These are phyloP conservation scores for Eleusine coracana DNA, from an alignment of 176 grass and related monocot species.

Conservation along the genomic window DNA sequence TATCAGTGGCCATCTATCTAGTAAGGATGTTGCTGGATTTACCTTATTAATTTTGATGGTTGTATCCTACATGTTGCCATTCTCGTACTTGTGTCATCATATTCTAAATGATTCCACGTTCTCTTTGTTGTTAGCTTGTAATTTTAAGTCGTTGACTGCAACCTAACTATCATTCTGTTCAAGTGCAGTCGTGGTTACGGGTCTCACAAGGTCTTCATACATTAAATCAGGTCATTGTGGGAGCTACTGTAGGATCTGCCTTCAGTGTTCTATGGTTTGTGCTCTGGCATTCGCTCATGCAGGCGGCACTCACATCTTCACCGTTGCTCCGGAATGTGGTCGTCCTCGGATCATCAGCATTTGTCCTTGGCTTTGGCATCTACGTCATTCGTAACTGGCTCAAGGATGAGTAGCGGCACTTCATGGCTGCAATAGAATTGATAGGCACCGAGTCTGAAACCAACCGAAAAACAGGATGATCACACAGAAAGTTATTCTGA, in stretches of 20 bases:
- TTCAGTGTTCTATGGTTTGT: conserved; percentile 58
- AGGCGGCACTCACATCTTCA: conserved; percentile 57
- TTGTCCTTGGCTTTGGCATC: conserved; percentile 48
- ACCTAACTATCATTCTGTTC: conserved; percentile 31
- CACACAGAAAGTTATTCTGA: conserved; percentile 3
- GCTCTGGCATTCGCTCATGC: conserved; percentile 71
- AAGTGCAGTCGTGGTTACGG: conserved; percentile 77
- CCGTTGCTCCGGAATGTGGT: conserved; percentile 50
- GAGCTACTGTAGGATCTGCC: conserved; percentile 54
- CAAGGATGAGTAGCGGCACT: conserved; percentile 45
- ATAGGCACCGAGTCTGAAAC: background rate
- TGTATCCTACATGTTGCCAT: background rate
- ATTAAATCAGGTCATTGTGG: conserved; percentile 71
- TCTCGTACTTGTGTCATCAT: background rate
- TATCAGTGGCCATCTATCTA: conserved; percentile 61
- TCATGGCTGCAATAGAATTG: conserved; percentile 12
- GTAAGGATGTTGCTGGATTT: conserved; percentile 48
- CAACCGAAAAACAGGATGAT: too few species aligned
- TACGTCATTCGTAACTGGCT: conserved; percentile 61
- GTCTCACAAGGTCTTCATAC: conserved; percentile 85
- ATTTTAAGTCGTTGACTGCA: conserved; percentile 1
- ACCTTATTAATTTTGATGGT: conserved; percentile 4
- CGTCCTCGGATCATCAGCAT: conserved; percentile 48
- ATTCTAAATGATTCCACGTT: background rate
- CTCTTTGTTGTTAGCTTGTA: background rate